Evolutionary conservation across 2,329 filamentous ascomycete genomes (phyloP).

Genomic region (Penicillium janthinellum): DNA sequence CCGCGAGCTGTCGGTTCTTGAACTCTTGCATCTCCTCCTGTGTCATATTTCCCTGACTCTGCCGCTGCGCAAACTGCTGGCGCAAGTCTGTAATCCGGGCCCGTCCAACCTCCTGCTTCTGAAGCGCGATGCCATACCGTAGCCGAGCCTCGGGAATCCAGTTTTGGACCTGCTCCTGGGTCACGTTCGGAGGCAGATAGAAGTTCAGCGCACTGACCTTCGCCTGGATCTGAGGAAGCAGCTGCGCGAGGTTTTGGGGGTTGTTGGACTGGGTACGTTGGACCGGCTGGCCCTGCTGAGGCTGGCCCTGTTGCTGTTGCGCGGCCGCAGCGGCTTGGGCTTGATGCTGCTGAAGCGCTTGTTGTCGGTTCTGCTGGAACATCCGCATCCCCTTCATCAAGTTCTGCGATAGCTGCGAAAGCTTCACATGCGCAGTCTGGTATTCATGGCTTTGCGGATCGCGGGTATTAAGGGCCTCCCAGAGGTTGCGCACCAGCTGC

Average conservation of each 20-base stretch:
- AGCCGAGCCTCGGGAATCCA: conserved; percentile 52
- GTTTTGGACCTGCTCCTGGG: conserved; percentile 44
- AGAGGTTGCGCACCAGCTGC: conserved; percentile 55
- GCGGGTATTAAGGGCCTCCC: conserved; percentile 54
- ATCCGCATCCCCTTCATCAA: conserved; percentile 56
- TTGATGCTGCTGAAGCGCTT: conserved; percentile 24
- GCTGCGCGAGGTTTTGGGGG: conserved; percentile 44
- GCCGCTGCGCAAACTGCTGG: conserved; percentile 41
- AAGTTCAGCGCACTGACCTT: conserved; percentile 50
- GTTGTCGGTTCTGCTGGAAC: conserved; percentile 46
- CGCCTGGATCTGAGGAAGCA: conserved; percentile 49
- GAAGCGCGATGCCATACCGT: conserved; percentile 51
- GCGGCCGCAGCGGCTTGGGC: conserved; percentile 7
- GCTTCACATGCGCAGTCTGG: conserved; percentile 52
- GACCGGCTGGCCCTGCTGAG: conserved; percentile 25
- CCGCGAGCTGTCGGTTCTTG: conserved; percentile 44
- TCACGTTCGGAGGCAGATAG: conserved; percentile 49
- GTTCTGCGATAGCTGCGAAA: conserved; percentile 53
- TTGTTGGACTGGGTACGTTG: conserved; percentile 40
- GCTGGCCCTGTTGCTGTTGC: conserved; percentile 30
- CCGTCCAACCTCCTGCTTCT: conserved; percentile 52
- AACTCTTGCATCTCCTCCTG: conserved; percentile 48
- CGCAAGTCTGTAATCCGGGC: conserved; percentile 47
- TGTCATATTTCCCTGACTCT: conserved; percentile 42
- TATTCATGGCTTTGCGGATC: conserved; percentile 54